Evolutionary conservation across 192 early-diverging fungal species (phyloP).

Genomic region (Podila minutissima): DNA sequence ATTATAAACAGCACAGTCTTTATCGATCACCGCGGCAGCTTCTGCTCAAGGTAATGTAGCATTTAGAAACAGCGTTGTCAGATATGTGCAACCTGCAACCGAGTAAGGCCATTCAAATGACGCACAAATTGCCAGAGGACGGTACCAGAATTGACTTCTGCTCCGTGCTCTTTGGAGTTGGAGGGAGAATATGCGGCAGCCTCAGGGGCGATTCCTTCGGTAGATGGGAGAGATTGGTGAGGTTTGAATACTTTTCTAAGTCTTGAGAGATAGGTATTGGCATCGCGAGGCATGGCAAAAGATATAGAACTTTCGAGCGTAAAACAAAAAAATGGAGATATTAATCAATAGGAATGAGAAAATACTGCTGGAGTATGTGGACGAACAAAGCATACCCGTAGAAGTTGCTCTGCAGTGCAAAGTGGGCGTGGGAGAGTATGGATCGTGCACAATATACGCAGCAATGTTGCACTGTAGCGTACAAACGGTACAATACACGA

Average conservation of each 20-base stretch:
- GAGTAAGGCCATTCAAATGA: neutral
- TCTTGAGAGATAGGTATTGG: too few relatives aligned
- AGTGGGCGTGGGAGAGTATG: neutral
- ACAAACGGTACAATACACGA: neutral
- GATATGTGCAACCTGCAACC: neutral
- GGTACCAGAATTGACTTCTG: constrained; percentile 2
- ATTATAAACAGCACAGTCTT: constrained; percentile 1
- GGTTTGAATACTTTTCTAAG: too few relatives aligned
- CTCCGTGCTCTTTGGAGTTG: neutral
- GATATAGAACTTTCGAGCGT: too few relatives aligned
- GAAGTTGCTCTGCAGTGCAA: neutral
- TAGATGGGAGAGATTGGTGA: too few relatives aligned
- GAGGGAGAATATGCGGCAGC: neutral
- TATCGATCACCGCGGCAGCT: neutral
- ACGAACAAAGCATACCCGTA: neutral
- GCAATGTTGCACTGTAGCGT: neutral
- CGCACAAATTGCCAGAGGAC: neutral
- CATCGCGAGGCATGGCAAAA: too few relatives aligned
- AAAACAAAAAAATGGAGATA: too few relatives aligned
- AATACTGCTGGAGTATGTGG: neutral
- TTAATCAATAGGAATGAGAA: too few relatives aligned
- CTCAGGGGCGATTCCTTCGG: neutral
- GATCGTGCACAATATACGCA: neutral
- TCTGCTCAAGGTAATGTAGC: neutral
- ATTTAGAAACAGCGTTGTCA: neutral